Base-by-base conservation (phyloP, 495 filamentous ascomycete genomes). In the Chaetomium tenue region DNA sequence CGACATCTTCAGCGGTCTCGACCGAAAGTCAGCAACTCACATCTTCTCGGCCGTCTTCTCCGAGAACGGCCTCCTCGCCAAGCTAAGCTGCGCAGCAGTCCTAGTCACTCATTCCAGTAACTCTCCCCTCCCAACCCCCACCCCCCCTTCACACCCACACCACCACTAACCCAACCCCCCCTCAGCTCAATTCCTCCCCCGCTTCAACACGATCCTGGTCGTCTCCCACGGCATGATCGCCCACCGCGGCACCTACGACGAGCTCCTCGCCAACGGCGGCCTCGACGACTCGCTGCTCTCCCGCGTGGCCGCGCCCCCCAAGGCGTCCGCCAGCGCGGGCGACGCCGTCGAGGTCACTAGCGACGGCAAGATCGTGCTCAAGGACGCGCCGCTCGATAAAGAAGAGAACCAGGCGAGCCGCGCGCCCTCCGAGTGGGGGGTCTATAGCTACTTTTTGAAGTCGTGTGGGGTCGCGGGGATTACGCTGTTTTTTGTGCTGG, bases 1-100 rank as follows among this genome's bases (percentile, higher is more conserved):
- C 40, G 74, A 89, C 66, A 74, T 85, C 12, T 78, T 89, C 44
- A 87, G 82, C 63, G 86, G 83, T 3, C 75, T 89, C 18, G 87
- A 89, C 33, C 59, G 59, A 9, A 61, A 61, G 37, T 61, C 59
- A 51, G 59, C 69, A 60, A 54, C 44, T 11, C 59, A 61, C 37
- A 61, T 61, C 47, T 61, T 61, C 37, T 48, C 46, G 6, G 59
- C 59, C 8, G 47, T 61, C 16, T 53, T 61, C 47, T 61, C 59
- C 0, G 59, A 61, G 28, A 51, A 48, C 16, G 59, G 59, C 8
- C 48, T 61, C 2, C 47, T 61, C 5, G 46, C 47, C 23, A 51
- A 61, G 9, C 20, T 61, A 25, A 48, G 33, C 44, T 61, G 59
- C 46, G 59, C 59, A 3, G 59, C 48, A 3, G 59, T 61, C 0